Evolutionary conservation across 208 protist species (phyloP).

Genomic region (Leishmania gerbilli): DNA sequence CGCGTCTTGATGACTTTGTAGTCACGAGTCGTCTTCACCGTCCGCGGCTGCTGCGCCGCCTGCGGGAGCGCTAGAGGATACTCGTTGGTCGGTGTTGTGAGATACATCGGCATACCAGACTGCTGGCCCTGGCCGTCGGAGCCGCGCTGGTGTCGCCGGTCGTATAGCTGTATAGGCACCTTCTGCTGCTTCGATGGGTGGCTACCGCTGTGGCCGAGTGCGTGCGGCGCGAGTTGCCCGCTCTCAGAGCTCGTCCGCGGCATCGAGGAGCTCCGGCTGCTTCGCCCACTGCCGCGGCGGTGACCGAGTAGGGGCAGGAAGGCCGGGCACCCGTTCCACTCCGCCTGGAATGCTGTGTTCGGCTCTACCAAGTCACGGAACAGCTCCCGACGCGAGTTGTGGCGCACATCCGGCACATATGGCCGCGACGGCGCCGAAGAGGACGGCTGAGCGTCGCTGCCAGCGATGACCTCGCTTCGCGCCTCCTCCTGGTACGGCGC

Average conservation of each 20-base stretch:
- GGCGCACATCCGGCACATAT: background rate
- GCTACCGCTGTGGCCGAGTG: background rate
- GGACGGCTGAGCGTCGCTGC: background rate
- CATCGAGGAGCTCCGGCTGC: background rate
- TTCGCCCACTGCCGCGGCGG: conserved; percentile 1
- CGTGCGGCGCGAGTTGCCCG: conserved; percentile 9
- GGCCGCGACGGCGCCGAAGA: background rate
- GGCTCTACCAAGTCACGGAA: conserved; percentile 22
- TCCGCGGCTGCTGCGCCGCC: conserved; percentile 2
- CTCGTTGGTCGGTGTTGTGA: background rate
- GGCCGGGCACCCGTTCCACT: conserved; percentile 11
- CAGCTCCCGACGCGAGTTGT: conserved; percentile 17
- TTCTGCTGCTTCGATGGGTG: background rate
- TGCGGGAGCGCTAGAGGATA: conserved; percentile 4
- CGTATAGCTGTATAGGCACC: conserved; percentile 12
- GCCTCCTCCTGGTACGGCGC: background rate
- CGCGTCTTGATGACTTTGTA: conserved; percentile 27
- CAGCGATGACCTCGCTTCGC: background rate
- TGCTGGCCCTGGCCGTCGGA: background rate
- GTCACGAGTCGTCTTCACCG: conserved; percentile 16
- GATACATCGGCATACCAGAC: conserved; percentile 15
- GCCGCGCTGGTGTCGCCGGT: background rate
- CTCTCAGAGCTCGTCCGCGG: background rate
- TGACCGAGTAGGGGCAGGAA: conserved; percentile 20
- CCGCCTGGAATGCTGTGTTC: background rate